phyloP scores from a whole-genome alignment of 78 protist species.

The Thecamonas trahens region DNA sequence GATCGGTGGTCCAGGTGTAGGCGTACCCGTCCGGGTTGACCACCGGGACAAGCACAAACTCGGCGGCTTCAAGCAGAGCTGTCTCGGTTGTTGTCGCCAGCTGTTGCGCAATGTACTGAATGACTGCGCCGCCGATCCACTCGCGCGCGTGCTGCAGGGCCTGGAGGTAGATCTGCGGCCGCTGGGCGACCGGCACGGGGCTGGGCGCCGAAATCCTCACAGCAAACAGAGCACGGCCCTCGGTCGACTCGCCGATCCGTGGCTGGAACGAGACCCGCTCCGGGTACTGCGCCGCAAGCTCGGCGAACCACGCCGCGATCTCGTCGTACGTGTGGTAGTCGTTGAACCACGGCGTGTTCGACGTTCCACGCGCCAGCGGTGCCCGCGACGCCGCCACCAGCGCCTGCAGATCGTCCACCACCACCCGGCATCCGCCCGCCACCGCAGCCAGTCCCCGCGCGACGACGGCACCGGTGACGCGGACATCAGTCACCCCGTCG shows the following conservation, averaged over 20 bases:
- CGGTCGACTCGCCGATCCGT: constrained; percentile 1
- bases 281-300: not conserved
- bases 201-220: not conserved
- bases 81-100: not conserved
- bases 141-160: constrained; percentile 25
- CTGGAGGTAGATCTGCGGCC: not conserved
- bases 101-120: not conserved
- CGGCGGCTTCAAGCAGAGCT: not conserved
- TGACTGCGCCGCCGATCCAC: not conserved
- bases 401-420: not conserved
- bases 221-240: not conserved
- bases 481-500: too few relatives aligned
- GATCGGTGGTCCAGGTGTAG: constrained; percentile 14
- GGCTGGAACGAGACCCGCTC: not conserved
- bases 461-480: too few relatives aligned
- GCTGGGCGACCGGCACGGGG: not conserved
- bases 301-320: not conserved
- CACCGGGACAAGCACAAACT: constrained; percentile 7
- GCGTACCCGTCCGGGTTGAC: constrained; percentile 40
- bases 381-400: not conserved
- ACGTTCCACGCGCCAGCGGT: too few relatives aligned
- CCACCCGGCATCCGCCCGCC: not conserved
- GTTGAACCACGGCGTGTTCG: not conserved
- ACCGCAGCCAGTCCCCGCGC: too few relatives aligned
- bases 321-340: not conserved